A percentile compares a stretch with the other conserved stretches of the same genome.
These are phyloP conservation scores for Chlorella sp. DNA, from an alignment of 139 green algal genomes.

Conservation along the genomic window DNA sequence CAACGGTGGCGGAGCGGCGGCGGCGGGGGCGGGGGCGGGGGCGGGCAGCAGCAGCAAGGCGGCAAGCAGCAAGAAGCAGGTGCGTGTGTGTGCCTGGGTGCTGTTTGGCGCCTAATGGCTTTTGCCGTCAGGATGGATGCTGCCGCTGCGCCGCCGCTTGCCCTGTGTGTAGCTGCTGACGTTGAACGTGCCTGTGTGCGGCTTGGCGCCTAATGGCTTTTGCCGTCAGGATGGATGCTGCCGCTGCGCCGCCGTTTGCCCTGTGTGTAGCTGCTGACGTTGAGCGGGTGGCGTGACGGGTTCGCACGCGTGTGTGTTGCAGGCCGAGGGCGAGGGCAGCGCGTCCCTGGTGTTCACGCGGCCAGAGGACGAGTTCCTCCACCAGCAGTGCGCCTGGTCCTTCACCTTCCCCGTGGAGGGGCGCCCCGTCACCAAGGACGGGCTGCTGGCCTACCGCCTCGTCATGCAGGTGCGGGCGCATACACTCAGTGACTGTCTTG, in stretches of 20 bases:
- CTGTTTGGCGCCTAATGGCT: background rate
- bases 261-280: no score
- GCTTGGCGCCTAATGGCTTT: background rate
- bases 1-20: background rate
- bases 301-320: no score
- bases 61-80: conserved; percentile 9
- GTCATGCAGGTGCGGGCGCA: conserved; percentile 46
- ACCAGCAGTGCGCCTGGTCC: conserved; percentile 49
- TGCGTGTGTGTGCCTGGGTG: no score
- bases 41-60: conserved; percentile 16
- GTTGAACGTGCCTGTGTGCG: background rate
- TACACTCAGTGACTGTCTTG: no score
- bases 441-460: conserved; percentile 45
- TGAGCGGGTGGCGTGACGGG: no score
- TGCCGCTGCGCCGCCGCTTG: background rate
- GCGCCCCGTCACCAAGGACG: conserved; percentile 41
- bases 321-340: no score
- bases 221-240: background rate
- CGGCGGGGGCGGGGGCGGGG: background rate
- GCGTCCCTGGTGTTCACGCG: conserved; percentile 59
- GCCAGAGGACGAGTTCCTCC: conserved; percentile 85
- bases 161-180: background rate
- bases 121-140: background rate
- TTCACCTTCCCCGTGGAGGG: conserved; percentile 64
- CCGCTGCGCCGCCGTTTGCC: no score